Conservation (phyloP, 768 basidiomycete genomes). For the Stropharia rugosoannulata region DNA sequence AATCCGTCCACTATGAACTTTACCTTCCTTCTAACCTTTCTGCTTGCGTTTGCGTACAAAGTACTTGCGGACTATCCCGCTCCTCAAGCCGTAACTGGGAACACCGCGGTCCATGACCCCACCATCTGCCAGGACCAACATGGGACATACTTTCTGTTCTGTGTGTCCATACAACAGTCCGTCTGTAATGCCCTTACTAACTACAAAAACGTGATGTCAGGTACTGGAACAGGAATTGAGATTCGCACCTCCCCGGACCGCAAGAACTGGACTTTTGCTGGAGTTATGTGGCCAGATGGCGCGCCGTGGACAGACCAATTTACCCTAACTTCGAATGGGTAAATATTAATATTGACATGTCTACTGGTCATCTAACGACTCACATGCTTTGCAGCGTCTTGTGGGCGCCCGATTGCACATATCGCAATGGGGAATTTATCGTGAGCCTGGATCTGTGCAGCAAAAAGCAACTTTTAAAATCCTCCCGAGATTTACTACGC, state of each 20-base stretch:
- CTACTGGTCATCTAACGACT: background rate
- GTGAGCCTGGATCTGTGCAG: slow-evolving; percentile 13
- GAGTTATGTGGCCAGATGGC: slow-evolving; percentile 49
- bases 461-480: background rate
- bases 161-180: slow-evolving; percentile 25
- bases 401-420: slow-evolving; percentile 38
- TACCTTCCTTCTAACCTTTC: background rate
- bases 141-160: slow-evolving; percentile 47
- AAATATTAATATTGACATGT: slow-evolving; percentile 1
- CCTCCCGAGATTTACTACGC: slow-evolving; percentile 47
- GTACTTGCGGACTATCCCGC: slow-evolving; percentile 26
- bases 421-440: slow-evolving; percentile 22
- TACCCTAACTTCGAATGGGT: slow-evolving; percentile 45
- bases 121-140: slow-evolving; percentile 45
- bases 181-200: background rate
- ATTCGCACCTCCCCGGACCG: slow-evolving; percentile 50
- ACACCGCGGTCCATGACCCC: slow-evolving; percentile 46
- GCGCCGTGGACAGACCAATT: slow-evolving; percentile 47
- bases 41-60: slow-evolving; percentile 5
- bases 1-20: background rate
- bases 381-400: slow-evolving; percentile 8
- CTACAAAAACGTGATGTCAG: slow-evolving; percentile 16
- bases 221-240: slow-evolving; percentile 43
- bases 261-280: slow-evolving; percentile 41
- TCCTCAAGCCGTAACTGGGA: slow-evolving; percentile 35